Evolutionary conservation across 169 alveolate species (phyloP).

Genomic region (Plasmodium berghei): DNA sequence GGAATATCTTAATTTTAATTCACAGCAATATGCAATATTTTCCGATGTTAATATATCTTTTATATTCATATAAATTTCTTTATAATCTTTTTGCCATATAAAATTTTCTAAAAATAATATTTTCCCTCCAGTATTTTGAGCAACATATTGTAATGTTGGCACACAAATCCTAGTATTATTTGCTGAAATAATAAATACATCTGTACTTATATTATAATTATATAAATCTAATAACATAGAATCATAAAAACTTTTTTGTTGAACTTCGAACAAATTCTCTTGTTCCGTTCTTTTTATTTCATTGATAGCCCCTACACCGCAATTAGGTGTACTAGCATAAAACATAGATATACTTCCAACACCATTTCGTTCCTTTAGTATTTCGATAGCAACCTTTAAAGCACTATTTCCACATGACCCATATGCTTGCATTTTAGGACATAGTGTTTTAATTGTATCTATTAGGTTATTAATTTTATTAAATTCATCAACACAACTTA

Average conservation of each 20-base stretch:
- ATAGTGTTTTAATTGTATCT: constrained; percentile 56
- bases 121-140: constrained; percentile 81
- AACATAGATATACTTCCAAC: constrained; percentile 82
- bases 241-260: constrained; percentile 61
- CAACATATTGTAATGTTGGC: constrained; percentile 69
- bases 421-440: constrained; percentile 45
- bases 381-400: constrained; percentile 77
- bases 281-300: constrained; percentile 55
- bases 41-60: constrained; percentile 62
- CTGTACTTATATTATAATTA: constrained; percentile 59
- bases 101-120: constrained; percentile 42
- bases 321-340: constrained; percentile 81
- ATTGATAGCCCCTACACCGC: constrained; percentile 78
- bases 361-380: constrained; percentile 77
- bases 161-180: constrained; percentile 57
- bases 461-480: constrained; percentile 49
- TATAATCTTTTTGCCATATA: constrained; percentile 63
- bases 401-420: constrained; percentile 83
- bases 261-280: constrained; percentile 51
- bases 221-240: constrained; percentile 53
- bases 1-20: constrained; percentile 80
- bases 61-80: constrained; percentile 71
- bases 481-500: constrained; percentile 76
- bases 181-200: constrained; percentile 51
- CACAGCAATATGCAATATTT: constrained; percentile 82